phyloP scores from a whole-genome alignment of 2,329 filamentous ascomycete species.

The Hypoxylon rubiginosum region DNA sequence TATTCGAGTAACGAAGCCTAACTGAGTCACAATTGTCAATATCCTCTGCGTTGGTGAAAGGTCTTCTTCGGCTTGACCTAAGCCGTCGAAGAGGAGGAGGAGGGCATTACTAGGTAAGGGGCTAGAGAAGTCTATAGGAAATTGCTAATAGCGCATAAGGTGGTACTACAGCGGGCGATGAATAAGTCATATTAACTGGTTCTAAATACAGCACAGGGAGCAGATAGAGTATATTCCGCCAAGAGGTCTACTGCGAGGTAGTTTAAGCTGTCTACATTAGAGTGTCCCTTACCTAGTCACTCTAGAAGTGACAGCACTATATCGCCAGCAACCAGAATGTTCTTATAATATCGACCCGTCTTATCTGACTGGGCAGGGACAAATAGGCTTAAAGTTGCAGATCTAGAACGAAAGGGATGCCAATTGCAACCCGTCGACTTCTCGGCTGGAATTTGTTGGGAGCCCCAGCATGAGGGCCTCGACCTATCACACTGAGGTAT shows the following conservation, averaged over 20 bases:
- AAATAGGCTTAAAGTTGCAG: constrained; percentile 40
- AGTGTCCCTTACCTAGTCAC: constrained; percentile 3
- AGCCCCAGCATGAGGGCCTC: constrained; percentile 19
- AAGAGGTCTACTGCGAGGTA: constrained; percentile 19
- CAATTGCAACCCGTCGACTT: constrained; percentile 17
- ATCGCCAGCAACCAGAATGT: constrained; percentile 31
- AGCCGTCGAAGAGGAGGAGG: constrained; percentile 4
- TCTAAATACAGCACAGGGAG: constrained; percentile 35
- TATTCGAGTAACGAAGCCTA: constrained; percentile 23
- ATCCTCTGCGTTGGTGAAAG: constrained; percentile 18
- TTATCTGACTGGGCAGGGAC: constrained; percentile 28
- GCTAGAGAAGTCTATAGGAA: constrained; percentile 2
- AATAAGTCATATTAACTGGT: constrained; percentile 22
- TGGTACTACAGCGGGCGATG: constrained; percentile 7
- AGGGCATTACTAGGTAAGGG: constrained; percentile 2
- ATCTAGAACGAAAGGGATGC: constrained; percentile 31
- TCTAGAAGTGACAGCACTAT: constrained; percentile 22
- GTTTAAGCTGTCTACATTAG: constrained; percentile 14
- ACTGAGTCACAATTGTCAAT: background rate
- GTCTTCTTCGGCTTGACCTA: constrained; percentile 8
- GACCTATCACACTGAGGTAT: constrained; percentile 15
- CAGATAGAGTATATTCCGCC: constrained; percentile 19
- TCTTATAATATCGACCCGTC: constrained; percentile 34
- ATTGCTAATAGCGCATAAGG: background rate
- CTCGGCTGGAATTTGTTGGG: constrained; percentile 37